Evolutionary conservation across 331 rosid genomes (phyloP).

Genomic region (Pyracantha coccinea): DNA sequence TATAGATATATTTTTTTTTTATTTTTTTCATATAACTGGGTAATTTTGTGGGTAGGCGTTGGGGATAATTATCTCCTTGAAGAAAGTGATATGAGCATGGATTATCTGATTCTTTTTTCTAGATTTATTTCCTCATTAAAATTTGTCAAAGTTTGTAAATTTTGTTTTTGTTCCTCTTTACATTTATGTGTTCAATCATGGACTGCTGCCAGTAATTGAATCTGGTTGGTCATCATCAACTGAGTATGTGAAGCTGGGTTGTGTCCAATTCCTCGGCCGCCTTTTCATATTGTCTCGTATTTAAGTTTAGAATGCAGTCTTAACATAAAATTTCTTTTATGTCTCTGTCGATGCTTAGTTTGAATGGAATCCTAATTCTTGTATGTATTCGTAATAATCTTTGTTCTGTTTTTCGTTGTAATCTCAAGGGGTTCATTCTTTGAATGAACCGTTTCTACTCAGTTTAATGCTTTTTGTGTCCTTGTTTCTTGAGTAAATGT

Average conservation of each 20-base stretch:
- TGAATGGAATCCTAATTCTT: not conserved
- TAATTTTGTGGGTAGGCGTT: not conserved
- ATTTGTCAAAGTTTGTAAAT: not conserved
- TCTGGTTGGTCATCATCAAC: not conserved
- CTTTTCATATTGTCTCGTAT: not conserved
- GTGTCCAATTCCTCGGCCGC: not conserved
- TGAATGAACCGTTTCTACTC: not conserved
- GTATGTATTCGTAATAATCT: not conserved
- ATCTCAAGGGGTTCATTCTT: not conserved
- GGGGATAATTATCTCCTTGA: not conserved
- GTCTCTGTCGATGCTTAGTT: not conserved
- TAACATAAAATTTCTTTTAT: not conserved
- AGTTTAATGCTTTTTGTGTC: not conserved
- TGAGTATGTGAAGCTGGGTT: slow-evolving; percentile 4
- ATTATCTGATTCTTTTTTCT: no score
- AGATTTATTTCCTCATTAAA: no score
- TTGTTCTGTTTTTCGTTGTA: not conserved
- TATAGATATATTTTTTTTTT: not conserved
- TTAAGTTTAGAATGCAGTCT: not conserved
- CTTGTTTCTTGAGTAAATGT: not conserved
- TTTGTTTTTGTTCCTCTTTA: not conserved
- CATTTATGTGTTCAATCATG: not conserved
- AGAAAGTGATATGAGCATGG: no score
- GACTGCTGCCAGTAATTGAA: not conserved
- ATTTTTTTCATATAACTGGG: not conserved